A percentile compares a stretch with the other conserved stretches of the same genome.
These are phyloP conservation scores for Lolium perenne DNA, from an alignment of 176 grass and related monocot genomes.

Conservation along the genomic window DNA sequence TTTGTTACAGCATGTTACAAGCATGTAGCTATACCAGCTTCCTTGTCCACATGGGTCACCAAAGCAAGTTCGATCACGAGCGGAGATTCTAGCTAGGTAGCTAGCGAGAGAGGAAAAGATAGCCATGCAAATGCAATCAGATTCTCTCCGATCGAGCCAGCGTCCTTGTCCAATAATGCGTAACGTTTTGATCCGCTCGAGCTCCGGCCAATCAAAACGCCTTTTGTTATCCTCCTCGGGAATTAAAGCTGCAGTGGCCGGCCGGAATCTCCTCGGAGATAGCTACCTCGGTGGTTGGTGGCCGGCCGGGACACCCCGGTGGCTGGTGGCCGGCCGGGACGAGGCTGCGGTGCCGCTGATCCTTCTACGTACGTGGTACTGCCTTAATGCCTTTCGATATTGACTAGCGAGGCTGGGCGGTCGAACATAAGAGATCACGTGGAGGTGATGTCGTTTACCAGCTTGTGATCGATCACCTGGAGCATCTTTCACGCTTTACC, in stretches of 20 bases:
- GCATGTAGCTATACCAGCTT: not conserved
- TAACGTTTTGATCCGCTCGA: slow-evolving; percentile 2
- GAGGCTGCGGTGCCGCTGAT: not conserved
- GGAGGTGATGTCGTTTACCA: too few species aligned
- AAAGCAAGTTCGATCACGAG: not conserved
- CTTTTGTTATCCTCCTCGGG: slow-evolving; percentile 17
- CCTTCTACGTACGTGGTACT: not conserved
- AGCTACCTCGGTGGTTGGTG: not conserved
- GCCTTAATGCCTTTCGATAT: not conserved
- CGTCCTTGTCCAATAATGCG: slow-evolving; percentile 33
- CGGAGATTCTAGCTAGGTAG: not conserved
- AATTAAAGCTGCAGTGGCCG: not conserved
- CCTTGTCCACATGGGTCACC: not conserved
- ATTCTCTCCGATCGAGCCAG: slow-evolving; percentile 19
- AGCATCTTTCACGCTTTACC: too few species aligned
- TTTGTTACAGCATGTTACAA: not conserved
- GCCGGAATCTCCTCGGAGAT: not conserved
- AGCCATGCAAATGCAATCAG: slow-evolving; percentile 37
- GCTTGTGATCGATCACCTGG: too few species aligned
- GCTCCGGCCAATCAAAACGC: not conserved
- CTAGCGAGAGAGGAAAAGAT: slow-evolving; percentile 3
- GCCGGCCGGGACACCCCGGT: not conserved
- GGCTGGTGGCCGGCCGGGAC: not conserved
- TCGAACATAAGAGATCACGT: too few species aligned
- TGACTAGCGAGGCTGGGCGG: not conserved